A percentile compares a stretch with the other conserved stretches of the same genome.
phyloP scores from a whole-genome alignment of 441 rosid species.

The Codiaeum variegatum region DNA sequence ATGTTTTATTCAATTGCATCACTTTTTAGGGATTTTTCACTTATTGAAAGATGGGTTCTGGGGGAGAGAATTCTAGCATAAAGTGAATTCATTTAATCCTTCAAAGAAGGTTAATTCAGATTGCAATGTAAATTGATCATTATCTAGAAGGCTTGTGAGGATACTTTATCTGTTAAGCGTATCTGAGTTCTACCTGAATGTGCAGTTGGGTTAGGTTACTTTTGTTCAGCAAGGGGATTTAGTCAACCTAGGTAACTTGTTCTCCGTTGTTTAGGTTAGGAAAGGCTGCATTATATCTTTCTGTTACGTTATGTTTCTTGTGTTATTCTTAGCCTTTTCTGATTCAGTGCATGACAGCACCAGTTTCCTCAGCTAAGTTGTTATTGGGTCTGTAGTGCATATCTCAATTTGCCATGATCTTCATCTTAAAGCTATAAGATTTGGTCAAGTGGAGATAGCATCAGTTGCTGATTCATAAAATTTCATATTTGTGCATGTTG shows the following conservation, averaged over 20 bases:
- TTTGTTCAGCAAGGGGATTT: background rate
- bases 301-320: background rate
- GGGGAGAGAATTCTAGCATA: background rate
- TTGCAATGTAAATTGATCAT: background rate
- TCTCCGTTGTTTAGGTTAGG: background rate
- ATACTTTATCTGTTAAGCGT: background rate
- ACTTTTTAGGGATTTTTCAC: background rate
- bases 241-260: background rate
- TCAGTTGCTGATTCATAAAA: background rate
- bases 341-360: background rate
- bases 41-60: background rate
- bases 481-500: background rate
- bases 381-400: background rate
- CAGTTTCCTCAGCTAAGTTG: background rate
- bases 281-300: background rate
- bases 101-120: background rate
- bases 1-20: background rate
- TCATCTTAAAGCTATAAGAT: background rate
- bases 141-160: background rate
- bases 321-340: background rate
- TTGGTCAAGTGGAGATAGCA: background rate
- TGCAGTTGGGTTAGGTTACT: background rate
- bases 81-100: background rate
- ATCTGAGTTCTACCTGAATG: background rate
- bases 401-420: constrained; percentile 4